Evolutionary conservation across 2,329 filamentous ascomycete genomes (phyloP).

Genomic region (Monilinia vaccinii-corymbosi): DNA sequence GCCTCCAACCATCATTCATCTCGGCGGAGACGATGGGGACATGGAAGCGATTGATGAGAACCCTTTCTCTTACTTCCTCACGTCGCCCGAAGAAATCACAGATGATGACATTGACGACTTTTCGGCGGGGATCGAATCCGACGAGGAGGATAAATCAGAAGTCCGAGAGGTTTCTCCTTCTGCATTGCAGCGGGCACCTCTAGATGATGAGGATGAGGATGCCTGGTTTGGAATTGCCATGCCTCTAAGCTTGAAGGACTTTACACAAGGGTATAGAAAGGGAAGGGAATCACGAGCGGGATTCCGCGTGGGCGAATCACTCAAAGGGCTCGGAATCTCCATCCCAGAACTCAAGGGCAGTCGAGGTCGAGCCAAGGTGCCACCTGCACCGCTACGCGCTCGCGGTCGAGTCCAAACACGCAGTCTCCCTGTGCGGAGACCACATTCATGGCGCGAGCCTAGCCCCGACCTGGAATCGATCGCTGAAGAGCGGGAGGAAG

Average conservation of each 20-base stretch:
- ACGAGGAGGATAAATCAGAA: slow-evolving; percentile 14
- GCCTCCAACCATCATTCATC: slow-evolving; percentile 28
- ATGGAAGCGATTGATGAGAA: slow-evolving; percentile 26
- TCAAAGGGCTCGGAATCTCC: slow-evolving; percentile 22
- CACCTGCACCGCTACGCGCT: slow-evolving; percentile 12
- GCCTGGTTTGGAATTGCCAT: slow-evolving; percentile 20
- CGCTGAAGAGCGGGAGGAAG: slow-evolving; percentile 24
- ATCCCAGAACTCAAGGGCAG: slow-evolving; percentile 15
- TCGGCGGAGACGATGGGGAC: slow-evolving; percentile 16
- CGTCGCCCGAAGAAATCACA: slow-evolving; percentile 24
- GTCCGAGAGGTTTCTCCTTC: slow-evolving; percentile 28
- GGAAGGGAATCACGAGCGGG: slow-evolving; percentile 18
- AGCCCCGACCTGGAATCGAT: slow-evolving; percentile 28
- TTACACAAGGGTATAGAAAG: slow-evolving; percentile 15
- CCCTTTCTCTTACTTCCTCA: slow-evolving; percentile 30
- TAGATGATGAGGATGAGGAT: slow-evolving; percentile 17
- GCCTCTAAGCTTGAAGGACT: slow-evolving; percentile 25
- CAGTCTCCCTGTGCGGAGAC: slow-evolving; percentile 20
- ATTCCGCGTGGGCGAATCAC: slow-evolving; percentile 10
- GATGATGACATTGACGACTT: slow-evolving; percentile 27
- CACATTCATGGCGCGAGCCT: slow-evolving; percentile 26
- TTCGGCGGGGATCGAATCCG: slow-evolving; percentile 28
- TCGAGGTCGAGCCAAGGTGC: slow-evolving; percentile 23
- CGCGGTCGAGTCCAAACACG: slow-evolving; percentile 22
- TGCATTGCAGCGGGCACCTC: slow-evolving; percentile 19